Evolutionary conservation across 2,329 filamentous ascomycete species (phyloP), one percentile per base, ranked within the genome.

Genomic region (Graphilbum fragrans): DNA sequence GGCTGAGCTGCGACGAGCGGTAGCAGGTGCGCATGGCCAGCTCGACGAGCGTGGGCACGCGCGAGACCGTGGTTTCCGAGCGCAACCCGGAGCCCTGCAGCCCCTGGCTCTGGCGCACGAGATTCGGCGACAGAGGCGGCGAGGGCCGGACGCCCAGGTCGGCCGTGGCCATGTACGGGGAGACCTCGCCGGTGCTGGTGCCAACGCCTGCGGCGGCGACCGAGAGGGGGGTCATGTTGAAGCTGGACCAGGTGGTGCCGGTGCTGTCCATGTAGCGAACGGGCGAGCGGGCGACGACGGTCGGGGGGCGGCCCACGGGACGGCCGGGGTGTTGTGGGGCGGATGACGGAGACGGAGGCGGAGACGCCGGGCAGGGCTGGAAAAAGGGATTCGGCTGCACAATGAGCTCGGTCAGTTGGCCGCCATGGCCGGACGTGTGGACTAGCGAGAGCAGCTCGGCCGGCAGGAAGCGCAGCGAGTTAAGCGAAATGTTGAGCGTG

Each of bases 401-500:
- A 21, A 62, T 63, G n/a, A 84, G 57, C 5, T 64, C 64, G 12
- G 57, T 54, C n/a, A 82, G 61, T 18, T 63, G 66, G 36, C 62
- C 56, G 1, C 58, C 53, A 10, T 57, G 52, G 25, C 61, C 57
- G 5, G 14, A 29, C 4, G 34, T 22, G 17, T 16, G 32, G 18
- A 82, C 56, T 2, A 84, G 62, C 20, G 70, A 57, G 1, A 84
- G 61, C 1, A 85, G 59, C 52, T 83, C 79, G 41, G 65, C 70
- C 0, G 82, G 82, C 1, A 86, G 63, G 45, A 63, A 70, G 7
- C 64, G 65, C 11, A 86, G 61, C 5, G 60, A 58, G 46, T 85
- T 86, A 41, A 80, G 71, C 1, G 77, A 73, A 9, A 86, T 50
- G 49, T 84, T 85, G 32, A 86, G 67, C 39, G 75, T 68, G 39